Conservation (phyloP, 208 protist genomes). For the Vickermania ingenoplastis region DNA sequence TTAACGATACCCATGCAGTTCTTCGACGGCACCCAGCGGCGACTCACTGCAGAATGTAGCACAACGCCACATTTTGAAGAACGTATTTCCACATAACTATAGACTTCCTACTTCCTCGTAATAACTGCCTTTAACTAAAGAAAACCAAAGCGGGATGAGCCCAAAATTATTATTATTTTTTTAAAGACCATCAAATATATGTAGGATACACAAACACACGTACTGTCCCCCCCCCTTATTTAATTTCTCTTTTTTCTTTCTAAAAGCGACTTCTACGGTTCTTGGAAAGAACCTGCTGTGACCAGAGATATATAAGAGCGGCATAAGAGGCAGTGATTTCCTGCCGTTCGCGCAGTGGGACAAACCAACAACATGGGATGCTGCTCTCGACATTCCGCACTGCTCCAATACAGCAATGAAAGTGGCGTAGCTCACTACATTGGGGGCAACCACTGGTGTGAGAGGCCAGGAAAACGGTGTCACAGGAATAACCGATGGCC, state of each 20-base stretch:
- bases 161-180: not conserved
- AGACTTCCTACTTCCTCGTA: not conserved
- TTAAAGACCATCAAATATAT: not conserved
- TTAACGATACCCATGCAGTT: not conserved
- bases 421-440: constrained; percentile 79
- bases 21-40: not conserved
- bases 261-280: not conserved
- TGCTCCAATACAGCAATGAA: constrained; percentile 81
- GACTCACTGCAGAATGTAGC: not conserved
- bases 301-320: constrained; percentile 81
- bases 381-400: constrained; percentile 44
- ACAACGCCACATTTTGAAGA: not conserved
- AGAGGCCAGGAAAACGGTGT: not conserved
- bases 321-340: constrained; percentile 82
- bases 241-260: not conserved
- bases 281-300: constrained; percentile 33
- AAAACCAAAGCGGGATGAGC: not conserved
- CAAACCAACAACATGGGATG: constrained; percentile 42
- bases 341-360: constrained; percentile 65
- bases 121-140: not conserved
- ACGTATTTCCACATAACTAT: not conserved
- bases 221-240: not conserved
- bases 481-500: not conserved
- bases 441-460: constrained; percentile 34
- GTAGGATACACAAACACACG: not conserved